These are phyloP conservation scores for Colletotrichum shisoi DNA, from an alignment of 2,329 filamentous ascomycete species.

Conservation along the genomic window DNA sequence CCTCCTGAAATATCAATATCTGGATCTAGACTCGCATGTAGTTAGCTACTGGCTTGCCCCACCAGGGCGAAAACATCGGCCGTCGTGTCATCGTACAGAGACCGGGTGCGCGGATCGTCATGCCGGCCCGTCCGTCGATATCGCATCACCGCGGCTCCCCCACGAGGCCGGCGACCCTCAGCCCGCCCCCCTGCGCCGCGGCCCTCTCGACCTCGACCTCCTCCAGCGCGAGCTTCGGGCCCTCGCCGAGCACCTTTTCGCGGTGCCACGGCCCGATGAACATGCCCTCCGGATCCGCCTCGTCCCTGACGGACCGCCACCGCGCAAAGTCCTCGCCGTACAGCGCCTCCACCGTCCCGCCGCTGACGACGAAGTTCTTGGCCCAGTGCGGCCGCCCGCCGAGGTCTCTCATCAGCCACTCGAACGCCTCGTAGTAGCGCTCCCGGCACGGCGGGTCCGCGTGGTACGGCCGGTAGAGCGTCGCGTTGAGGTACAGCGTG, in stretches of 20 bases:
- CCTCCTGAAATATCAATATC: background rate
- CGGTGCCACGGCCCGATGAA: conserved; percentile 93
- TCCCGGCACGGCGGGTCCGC: conserved; percentile 77
- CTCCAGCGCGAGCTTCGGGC: conserved; percentile 48
- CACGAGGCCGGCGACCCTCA: conserved; percentile 14
- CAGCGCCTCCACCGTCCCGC: conserved; percentile 65
- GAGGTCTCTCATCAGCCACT: conserved; percentile 87
- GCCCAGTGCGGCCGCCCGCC: conserved; percentile 89
- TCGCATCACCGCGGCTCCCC: background rate
- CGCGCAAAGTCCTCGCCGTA: conserved; percentile 73
- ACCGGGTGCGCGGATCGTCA: too few species aligned
- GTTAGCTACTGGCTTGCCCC: background rate
- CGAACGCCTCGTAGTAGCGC: conserved; percentile 88
- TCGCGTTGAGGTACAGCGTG: conserved; percentile 88
- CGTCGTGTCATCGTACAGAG: background rate
- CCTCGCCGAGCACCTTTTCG: conserved; percentile 64
- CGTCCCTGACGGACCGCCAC: conserved; percentile 73
- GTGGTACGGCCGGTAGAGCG: conserved; percentile 83
- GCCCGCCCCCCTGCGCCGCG: conserved; percentile 18
- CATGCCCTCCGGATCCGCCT: conserved; percentile 81
- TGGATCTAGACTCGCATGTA: background rate
- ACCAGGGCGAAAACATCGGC: background rate
- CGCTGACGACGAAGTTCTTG: conserved; percentile 78
- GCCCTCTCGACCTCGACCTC: conserved; percentile 46
- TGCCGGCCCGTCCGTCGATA: background rate